Conservation (phyloP, 176 grass and related monocot species). For the Neostapfia colusana region DNA sequence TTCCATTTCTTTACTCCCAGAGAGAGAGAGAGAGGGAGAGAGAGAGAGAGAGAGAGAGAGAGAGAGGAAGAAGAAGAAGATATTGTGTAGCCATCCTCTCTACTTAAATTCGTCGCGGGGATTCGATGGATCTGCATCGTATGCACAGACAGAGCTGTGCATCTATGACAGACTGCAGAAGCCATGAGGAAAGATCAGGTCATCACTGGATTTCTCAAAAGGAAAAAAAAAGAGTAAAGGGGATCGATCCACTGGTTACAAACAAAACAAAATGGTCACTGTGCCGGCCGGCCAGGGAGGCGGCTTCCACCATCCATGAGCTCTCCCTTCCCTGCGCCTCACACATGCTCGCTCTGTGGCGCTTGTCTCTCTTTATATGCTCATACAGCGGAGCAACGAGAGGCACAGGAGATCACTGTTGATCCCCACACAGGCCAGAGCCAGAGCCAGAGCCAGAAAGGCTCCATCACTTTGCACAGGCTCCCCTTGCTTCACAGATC, state of each 20-base stretch:
- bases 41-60: too few species aligned
- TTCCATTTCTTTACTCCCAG: background rate
- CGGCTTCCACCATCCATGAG: background rate
- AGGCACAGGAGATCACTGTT: slow-evolving; percentile 44
- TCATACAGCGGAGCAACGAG: slow-evolving; percentile 50
- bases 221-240: background rate
- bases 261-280: slow-evolving; percentile 17
- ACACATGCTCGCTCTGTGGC: slow-evolving; percentile 36
- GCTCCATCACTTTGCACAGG: slow-evolving; percentile 29
- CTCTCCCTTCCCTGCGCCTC: background rate
- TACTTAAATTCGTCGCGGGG: background rate
- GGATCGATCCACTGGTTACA: background rate
- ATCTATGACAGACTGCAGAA: slow-evolving; percentile 34
- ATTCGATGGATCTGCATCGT: slow-evolving; percentile 17
- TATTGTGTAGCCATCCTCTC: background rate
- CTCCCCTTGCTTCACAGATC: slow-evolving; percentile 44
- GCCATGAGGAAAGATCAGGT: slow-evolving; percentile 18
- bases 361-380: slow-evolving; percentile 38
- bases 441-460: slow-evolving; percentile 24
- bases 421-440: slow-evolving; percentile 13
- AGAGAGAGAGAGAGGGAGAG: too few species aligned
- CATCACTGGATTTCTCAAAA: background rate
- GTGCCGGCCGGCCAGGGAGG: slow-evolving; percentile 1
- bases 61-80: too few species aligned
- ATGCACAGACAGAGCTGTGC: background rate